Base-by-base conservation (phyloP, 2,329 filamentous ascomycete species). In the Cytospora leucostoma region DNA sequence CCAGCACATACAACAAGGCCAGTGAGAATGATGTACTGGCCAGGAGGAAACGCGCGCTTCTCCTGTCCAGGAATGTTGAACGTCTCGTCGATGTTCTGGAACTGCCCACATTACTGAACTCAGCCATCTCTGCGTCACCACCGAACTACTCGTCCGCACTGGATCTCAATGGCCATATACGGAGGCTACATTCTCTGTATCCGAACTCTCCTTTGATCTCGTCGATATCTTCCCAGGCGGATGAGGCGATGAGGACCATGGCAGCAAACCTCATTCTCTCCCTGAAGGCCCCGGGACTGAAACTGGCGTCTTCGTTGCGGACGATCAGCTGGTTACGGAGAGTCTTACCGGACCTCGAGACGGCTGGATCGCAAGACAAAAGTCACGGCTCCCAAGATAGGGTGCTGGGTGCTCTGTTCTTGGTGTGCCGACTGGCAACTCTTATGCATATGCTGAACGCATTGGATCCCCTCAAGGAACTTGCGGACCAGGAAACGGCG, bases 141-240 rank as follows among this genome's bases (percentile, higher is more conserved):
- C 85, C 88, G 65, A 96, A 92, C 69, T 96, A 97, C 78, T 89
- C 93, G 2, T 91, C 92, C 0, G 93, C 93, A 0, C 81, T 99
- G 38, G 95, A 99, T 74, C 82, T 99, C 2, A 90, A 96, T 72
- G 89, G 91, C n/a, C 95, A 98, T 74, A 95, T 97, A 72, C 91
- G 92, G 69, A 87, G 95, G 8, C 81, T 99, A 7, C 88, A 93
- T 65, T 86, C 88, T 0, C 80, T 98, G 34, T 96, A 97, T 73
- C 90, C 93, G 0, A 81, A 88, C 59, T 97, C 93, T 0, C 79
- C 84, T 0, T 80, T 98, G 51, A 84, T 98, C 33, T 81, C 82
- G 19, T 88, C 89, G 32, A 88, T 98, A 21, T 82, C 88, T 11
- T 73, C 78, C 2, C 92, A 97, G 73, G 91, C 94, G 11, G 92